phyloP scores from a whole-genome alignment of 768 basidiomycete species.

The Paxillus ammoniavirescens region DNA sequence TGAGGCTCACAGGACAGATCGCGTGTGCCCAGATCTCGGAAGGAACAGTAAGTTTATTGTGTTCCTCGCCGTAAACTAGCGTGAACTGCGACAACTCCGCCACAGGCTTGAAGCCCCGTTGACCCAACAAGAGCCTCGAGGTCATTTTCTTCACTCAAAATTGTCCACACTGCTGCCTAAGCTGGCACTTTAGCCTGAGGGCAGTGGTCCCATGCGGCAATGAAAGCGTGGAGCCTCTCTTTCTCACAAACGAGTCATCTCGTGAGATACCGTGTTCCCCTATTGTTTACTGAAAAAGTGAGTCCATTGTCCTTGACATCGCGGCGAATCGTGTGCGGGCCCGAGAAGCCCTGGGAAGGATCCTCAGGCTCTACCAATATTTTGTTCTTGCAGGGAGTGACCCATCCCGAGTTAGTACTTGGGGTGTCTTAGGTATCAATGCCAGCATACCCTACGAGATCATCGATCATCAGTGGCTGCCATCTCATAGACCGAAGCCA shows the following conservation, averaged over 20 bases:
- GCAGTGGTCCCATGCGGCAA: background rate
- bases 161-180: background rate
- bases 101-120: constrained; percentile 4
- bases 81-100: constrained; percentile 16
- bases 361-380: background rate
- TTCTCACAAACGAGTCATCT: constrained; percentile 7
- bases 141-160: background rate
- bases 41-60: background rate
- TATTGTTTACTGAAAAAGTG: background rate
- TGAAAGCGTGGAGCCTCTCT: constrained; percentile 2
- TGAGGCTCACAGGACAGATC: constrained; percentile 10
- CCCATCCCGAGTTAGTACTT: background rate
- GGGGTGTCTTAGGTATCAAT: background rate
- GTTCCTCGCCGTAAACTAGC: constrained; percentile 6
- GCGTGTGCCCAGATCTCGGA: constrained; percentile 17
- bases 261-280: constrained; percentile 1
- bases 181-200: background rate
- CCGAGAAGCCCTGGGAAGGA: constrained; percentile 9
- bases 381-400: background rate
- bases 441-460: background rate
- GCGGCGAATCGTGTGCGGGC: constrained; percentile 6
- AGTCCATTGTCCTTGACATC: too few species aligned
- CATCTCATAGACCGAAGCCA: background rate
- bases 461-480: constrained; percentile 12
- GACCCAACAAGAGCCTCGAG: constrained; percentile 10